Evolutionary conservation across 441 rosid genomes (phyloP), one percentile per base, ranked within the genome.

Genomic region (Populus hybrid): DNA sequence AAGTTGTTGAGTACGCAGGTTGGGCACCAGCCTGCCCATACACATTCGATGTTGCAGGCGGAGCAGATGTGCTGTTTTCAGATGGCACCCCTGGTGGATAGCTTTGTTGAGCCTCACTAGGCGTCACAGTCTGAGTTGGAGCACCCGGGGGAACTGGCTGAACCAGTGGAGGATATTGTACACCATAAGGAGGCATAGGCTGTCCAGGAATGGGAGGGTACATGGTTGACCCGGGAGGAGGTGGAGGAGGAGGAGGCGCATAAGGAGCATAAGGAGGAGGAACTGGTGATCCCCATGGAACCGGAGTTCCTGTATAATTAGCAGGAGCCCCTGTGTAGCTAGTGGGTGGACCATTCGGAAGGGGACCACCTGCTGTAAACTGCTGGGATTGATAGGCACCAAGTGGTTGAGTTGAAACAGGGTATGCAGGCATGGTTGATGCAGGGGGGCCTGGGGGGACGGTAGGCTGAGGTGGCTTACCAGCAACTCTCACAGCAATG

Each of bases 401-500:
- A 80, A 84, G 78, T 19, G 88, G 92, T 72, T 86, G 97, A 83
- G 82, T 82, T 65, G 97, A 77, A 12, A 87, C 82, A 72, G 95
- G 94, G 79, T 87, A 90, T 46, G 87, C 67, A 32, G 96, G 94
- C 84, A 86, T 81, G 67, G 82, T 76, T 3, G 90, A 83, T 57
- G 89, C 78, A 12, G 98, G 93, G 71, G 98, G 92, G 24, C 91
- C 93, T 2, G 91, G 92, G 75, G 92, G 94, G 66, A 87, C 91
- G 24, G 89, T 66, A 30, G 98, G 94, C 80, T 90, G 97, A 19
- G 97, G 98, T 21, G 89, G 92, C 85, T 92, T 96, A 40, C 99
- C 96, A 24, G 98, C 97, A 85, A 96, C 94, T 83, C 96, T 92
- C 84, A 94, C 98, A 73, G 97, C 97, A 76, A 96, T 94, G 59